Percentiles rank a stretch among this genome's conserved stretches.
Conservation (phyloP, 495 filamentous ascomycete genomes). For the Podospora anserina region DNA sequence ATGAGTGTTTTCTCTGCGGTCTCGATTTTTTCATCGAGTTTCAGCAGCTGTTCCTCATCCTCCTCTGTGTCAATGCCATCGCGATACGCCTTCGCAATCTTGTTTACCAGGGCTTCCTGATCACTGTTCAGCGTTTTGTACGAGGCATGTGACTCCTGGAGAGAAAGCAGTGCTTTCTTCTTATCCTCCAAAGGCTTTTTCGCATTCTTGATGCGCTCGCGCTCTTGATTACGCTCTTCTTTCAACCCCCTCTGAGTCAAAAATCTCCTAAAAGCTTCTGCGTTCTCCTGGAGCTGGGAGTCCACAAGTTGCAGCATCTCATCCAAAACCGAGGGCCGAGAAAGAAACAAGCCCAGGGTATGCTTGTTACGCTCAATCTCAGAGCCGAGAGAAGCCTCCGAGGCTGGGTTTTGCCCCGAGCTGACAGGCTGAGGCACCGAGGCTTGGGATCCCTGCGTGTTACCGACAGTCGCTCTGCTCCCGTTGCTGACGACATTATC, state of each 20-base stretch:
- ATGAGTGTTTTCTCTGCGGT: conserved; percentile 30
- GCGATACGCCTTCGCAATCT: conserved; percentile 38
- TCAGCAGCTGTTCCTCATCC: conserved; percentile 38
- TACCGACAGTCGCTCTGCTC: neutral
- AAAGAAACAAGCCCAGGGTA: conserved; percentile 33
- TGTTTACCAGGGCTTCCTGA: conserved; percentile 35
- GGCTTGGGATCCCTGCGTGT: neutral
- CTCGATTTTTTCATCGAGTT: conserved; percentile 32
- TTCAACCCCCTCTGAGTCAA: conserved; percentile 31
- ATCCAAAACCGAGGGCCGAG: conserved; percentile 33
- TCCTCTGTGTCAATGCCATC: conserved; percentile 38
- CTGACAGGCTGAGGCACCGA: conserved; percentile 1
- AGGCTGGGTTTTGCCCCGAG: conserved; percentile 8
- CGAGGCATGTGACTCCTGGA: conserved; percentile 28
- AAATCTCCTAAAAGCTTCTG: conserved; percentile 33
- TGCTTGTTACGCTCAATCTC: conserved; percentile 30
- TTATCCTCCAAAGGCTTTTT: conserved; percentile 34
- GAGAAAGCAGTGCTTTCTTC: conserved; percentile 32
- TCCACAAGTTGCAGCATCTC: conserved; percentile 27
- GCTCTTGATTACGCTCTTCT: conserved; percentile 35
- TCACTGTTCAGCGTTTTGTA: conserved; percentile 32
- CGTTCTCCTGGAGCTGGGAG: conserved; percentile 32
- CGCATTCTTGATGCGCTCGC: conserved; percentile 35
- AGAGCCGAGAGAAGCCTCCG: conserved; percentile 17
- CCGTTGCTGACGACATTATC: neutral